Evolutionary conservation across 805 yeast species (phyloP).

Genomic region (Saturnispora gosingensis): DNA sequence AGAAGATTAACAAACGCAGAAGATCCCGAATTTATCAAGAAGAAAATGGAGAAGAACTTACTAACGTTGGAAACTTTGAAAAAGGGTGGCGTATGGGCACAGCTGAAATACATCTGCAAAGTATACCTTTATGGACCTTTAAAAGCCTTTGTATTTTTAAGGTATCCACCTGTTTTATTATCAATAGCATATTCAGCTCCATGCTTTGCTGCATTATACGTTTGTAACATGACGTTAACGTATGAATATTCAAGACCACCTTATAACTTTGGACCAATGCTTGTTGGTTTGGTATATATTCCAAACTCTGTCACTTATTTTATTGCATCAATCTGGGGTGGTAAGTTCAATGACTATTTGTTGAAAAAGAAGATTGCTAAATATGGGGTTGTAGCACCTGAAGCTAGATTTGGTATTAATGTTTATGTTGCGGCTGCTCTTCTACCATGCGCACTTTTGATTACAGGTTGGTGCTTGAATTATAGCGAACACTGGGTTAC

Average conservation of each 20-base stretch:
- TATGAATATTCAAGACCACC: slow-evolving; percentile 54
- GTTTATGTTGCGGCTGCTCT: slow-evolving; percentile 53
- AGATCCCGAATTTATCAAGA: slow-evolving; percentile 15
- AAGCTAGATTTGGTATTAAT: slow-evolving; percentile 70
- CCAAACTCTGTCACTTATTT: slow-evolving; percentile 78
- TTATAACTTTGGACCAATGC: slow-evolving; percentile 55
- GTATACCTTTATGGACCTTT: slow-evolving; percentile 49
- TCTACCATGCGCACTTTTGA: slow-evolving; percentile 55
- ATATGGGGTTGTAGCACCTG: slow-evolving; percentile 64
- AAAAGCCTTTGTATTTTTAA: slow-evolving; percentile 49
- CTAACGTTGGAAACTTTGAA: slow-evolving; percentile 17
- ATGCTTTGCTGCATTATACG: slow-evolving; percentile 62
- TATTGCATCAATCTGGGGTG: slow-evolving; percentile 71
- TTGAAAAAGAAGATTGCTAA: slow-evolving; percentile 41
- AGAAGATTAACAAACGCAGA: slow-evolving; percentile 10
- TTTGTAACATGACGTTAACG: slow-evolving; percentile 66
- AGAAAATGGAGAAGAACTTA: slow-evolving; percentile 13
- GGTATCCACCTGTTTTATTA: slow-evolving; percentile 66
- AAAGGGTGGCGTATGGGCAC: slow-evolving; percentile 13
- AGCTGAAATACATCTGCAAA: slow-evolving; percentile 27
- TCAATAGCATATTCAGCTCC: slow-evolving; percentile 60
- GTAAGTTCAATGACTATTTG: slow-evolving; percentile 65
- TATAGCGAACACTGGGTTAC: slow-evolving; percentile 62
- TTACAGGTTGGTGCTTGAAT: slow-evolving; percentile 78
- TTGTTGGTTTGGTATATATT: slow-evolving; percentile 67